Percentiles rank a stretch among this genome's conserved stretches.
Conservation (phyloP, 2,329 filamentous ascomycete genomes). For the Bertia moriformis region DNA sequence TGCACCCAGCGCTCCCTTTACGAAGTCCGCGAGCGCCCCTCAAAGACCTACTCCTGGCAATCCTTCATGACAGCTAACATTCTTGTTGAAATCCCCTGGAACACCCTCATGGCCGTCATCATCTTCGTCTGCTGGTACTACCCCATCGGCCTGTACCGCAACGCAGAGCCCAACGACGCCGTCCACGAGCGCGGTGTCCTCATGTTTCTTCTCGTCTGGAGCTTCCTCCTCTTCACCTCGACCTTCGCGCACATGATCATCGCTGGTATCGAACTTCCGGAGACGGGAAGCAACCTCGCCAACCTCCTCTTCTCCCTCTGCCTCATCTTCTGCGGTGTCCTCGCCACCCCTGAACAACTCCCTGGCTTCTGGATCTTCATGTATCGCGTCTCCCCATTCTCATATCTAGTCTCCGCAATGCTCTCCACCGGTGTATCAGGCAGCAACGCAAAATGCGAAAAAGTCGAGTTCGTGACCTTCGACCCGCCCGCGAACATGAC, state of each 20-base stretch:
- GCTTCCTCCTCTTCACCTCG: conserved; percentile 12
- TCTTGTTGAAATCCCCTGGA: conserved; percentile 54
- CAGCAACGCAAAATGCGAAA: conserved; percentile 40
- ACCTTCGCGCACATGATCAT: conserved; percentile 9
- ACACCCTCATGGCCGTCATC: conserved; percentile 42
- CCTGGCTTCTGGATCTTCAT: conserved; percentile 67
- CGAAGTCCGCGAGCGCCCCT: conserved; percentile 63
- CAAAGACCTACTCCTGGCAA: conserved; percentile 51
- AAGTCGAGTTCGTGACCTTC: conserved; percentile 50
- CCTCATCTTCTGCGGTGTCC: conserved; percentile 29
- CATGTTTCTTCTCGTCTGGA: conserved; percentile 46
- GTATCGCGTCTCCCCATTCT: conserved; percentile 61
- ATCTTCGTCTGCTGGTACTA: conserved; percentile 55
- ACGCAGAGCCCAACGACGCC: conserved; percentile 14
- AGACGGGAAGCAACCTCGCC: neutral
- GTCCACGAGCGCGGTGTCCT: conserved; percentile 30
- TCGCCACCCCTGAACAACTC: conserved; percentile 43
- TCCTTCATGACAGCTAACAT: conserved; percentile 53
- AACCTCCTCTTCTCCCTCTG: conserved; percentile 6
- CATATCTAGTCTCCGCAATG: conserved; percentile 57
- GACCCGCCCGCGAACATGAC: conserved; percentile 35
- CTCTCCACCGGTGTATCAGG: conserved; percentile 49
- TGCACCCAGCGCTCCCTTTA: conserved; percentile 61
- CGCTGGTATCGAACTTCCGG: conserved; percentile 2
- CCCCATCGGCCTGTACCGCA: conserved; percentile 42